phyloP scores from a whole-genome alignment of 129 eudicot species.

The Erigeron canadensis region DNA sequence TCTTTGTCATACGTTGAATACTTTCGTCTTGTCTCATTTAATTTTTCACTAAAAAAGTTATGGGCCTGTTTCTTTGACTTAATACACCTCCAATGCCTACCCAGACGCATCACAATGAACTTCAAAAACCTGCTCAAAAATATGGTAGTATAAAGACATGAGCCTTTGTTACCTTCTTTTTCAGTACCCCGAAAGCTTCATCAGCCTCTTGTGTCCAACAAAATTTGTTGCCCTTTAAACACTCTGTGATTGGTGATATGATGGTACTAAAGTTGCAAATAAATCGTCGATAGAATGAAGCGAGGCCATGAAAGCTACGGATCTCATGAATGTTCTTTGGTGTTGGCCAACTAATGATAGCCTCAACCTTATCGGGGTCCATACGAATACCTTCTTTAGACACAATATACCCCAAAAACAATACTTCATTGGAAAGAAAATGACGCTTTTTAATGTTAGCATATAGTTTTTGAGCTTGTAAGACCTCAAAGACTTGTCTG shows the following conservation, averaged over 20 bases:
- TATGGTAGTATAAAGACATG: neutral
- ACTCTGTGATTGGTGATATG: neutral
- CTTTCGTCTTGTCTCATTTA: neutral
- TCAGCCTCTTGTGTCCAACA: neutral
- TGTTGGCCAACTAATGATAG: too few species aligned
- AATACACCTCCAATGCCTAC: constrained; percentile 3
- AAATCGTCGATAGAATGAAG: too few species aligned
- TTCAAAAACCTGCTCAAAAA: neutral
- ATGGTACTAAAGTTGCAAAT: too few species aligned
- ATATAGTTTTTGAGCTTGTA: neutral
- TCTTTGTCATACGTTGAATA: constrained; percentile 19
- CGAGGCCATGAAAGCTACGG: too few species aligned
- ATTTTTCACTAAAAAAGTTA: constrained; percentile 18
- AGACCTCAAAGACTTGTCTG: neutral
- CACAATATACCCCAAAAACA: constrained; percentile 8
- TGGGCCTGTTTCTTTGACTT: neutral
- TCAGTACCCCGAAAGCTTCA: neutral
- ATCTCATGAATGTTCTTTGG: too few species aligned
- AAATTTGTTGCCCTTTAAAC: neutral
- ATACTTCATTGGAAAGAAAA: neutral
- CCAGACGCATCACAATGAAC: constrained; percentile 19
- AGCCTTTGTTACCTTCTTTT: neutral
- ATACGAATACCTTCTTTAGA: neutral
- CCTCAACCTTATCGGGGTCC: too few species aligned
- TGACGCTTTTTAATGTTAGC: neutral